Percentiles rank a stretch among this genome's conserved stretches.
Evolutionary conservation across 2,329 filamentous ascomycete species (phyloP).

Genomic region (Colletotrichum theobromicola): DNA sequence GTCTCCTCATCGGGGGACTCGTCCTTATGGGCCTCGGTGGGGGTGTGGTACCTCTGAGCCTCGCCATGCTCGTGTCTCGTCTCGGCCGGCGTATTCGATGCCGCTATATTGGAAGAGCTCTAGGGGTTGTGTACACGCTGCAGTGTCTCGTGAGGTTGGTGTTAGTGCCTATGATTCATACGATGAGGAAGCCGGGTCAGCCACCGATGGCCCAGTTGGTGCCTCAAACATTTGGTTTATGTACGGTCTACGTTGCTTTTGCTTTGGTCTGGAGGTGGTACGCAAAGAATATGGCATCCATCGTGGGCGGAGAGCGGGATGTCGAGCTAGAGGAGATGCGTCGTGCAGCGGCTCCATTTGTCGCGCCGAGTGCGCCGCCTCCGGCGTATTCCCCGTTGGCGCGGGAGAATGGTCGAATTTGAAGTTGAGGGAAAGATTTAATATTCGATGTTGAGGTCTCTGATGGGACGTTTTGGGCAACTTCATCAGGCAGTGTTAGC

Average conservation of each 20-base stretch:
- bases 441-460: too few relatives aligned
- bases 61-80: neutral
- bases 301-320: neutral
- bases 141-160: neutral
- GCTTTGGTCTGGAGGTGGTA: neutral
- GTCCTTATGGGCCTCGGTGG: neutral
- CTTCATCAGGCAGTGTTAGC: too few relatives aligned
- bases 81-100: neutral
- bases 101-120: neutral
- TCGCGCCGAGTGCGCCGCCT: neutral
- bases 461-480: too few relatives aligned
- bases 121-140: neutral
- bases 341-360: neutral
- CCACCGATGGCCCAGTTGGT: neutral
- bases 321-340: neutral
- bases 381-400: neutral
- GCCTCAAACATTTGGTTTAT: neutral
- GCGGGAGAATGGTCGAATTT: neutral
- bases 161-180: neutral
- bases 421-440: neutral
- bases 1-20: neutral
- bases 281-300: neutral
- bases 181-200: neutral
- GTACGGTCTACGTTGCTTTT: neutral
- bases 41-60: neutral